phyloP scores from a whole-genome alignment of 192 early-diverging fungal species.

The Lobosporangium transversale region DNA sequence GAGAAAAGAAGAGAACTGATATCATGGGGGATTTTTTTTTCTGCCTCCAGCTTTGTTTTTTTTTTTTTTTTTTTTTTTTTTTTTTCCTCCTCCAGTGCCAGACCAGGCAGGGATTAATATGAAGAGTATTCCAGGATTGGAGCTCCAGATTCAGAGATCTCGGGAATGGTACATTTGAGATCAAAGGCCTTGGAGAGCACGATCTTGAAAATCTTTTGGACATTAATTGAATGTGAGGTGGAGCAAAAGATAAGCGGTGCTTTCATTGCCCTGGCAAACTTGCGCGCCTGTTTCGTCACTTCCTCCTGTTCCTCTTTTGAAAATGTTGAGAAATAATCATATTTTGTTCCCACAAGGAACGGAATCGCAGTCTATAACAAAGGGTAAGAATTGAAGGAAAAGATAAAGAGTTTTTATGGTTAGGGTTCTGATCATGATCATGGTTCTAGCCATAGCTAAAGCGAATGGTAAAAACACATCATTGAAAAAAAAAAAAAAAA shows the following conservation, averaged over 20 bases:
- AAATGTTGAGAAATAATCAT: slow-evolving; percentile 90
- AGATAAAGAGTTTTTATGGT: too few species aligned
- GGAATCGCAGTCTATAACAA: slow-evolving; percentile 83
- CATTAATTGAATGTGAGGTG: slow-evolving; percentile 93
- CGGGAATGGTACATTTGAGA: slow-evolving; percentile 91
- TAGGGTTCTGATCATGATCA: too few species aligned
- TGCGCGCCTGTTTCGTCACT: slow-evolving; percentile 90
- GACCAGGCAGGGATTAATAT: too few species aligned
- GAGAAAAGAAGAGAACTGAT: too few species aligned
- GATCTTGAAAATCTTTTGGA: slow-evolving; percentile 98
- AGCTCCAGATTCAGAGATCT: slow-evolving; percentile 89
- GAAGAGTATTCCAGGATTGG: slow-evolving; percentile 87
- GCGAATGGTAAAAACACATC: too few species aligned
- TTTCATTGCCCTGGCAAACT: slow-evolving; percentile 93
- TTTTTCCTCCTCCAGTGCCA: too few species aligned
- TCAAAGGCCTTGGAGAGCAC: slow-evolving; percentile 94
- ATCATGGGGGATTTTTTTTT: too few species aligned
- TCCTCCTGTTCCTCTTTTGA: slow-evolving; percentile 91
- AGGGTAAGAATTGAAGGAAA: background rate
- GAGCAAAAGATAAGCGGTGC: slow-evolving; percentile 96
- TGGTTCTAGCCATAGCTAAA: too few species aligned
- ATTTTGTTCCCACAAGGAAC: slow-evolving; percentile 95
- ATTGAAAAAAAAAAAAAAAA: too few species aligned
- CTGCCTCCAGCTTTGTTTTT: too few species aligned
- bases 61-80: too few species aligned